A percentile compares a stretch with the other conserved stretches of the same genome.
Conservation (phyloP, 352 stramenopile genomes). For the Pilasporangium apinafurcum region DNA sequence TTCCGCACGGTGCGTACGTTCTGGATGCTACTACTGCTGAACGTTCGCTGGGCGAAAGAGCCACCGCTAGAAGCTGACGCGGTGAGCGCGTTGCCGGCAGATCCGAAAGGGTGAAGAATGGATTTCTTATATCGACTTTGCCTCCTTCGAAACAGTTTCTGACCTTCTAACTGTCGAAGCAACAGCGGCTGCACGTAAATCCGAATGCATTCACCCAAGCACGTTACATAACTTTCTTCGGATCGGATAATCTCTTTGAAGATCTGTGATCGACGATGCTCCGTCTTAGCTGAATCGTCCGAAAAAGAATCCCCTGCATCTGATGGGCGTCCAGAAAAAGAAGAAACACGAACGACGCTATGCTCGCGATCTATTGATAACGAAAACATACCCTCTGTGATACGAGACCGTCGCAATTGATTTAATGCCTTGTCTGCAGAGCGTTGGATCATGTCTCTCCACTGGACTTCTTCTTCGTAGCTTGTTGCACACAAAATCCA, state of each 20-base stretch:
- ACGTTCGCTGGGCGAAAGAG: slow-evolving; percentile 18
- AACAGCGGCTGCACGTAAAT: slow-evolving; percentile 79
- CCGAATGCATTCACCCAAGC: slow-evolving; percentile 77
- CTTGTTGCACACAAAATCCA: slow-evolving; percentile 67
- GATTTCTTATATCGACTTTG: slow-evolving; percentile 66
- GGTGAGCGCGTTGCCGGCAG: slow-evolving; percentile 26
- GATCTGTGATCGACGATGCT: slow-evolving; percentile 65
- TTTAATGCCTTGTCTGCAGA: slow-evolving; percentile 64
- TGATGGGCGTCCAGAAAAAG: slow-evolving; percentile 16
- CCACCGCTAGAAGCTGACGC: slow-evolving; percentile 17
- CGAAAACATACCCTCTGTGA: slow-evolving; percentile 42
- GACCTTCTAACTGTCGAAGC: slow-evolving; percentile 70
- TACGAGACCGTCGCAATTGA: slow-evolving; percentile 44
- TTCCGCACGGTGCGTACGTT: slow-evolving; percentile 23
- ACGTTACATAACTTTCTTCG: slow-evolving; percentile 80
- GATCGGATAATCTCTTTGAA: slow-evolving; percentile 81
- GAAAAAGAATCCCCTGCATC: slow-evolving; percentile 20
- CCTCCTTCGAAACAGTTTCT: slow-evolving; percentile 51
- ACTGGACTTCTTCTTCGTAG: slow-evolving; percentile 58
- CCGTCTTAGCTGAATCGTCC: slow-evolving; percentile 46
- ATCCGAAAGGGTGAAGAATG: slow-evolving; percentile 41
- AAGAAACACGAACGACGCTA: slow-evolving; percentile 31
- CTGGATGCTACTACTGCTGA: slow-evolving; percentile 44
- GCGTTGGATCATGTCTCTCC: slow-evolving; percentile 58
- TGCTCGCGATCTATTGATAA: slow-evolving; percentile 32